Percentiles rank a stretch among this genome's conserved stretches.
phyloP scores from a whole-genome alignment of 805 yeast genomes.

The Saitoella complicata region DNA sequence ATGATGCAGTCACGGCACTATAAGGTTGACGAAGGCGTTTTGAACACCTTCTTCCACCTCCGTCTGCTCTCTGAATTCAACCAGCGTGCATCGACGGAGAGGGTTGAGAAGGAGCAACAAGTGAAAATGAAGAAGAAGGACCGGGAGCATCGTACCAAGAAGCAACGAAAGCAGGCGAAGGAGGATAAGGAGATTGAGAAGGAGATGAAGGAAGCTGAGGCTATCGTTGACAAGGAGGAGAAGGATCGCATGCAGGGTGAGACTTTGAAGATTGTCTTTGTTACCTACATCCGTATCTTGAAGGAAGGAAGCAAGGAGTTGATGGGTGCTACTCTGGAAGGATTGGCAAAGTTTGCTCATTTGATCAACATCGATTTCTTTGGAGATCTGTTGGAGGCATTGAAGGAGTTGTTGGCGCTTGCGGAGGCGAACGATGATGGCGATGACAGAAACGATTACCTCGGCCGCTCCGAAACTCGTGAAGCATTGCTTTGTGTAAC shows the following conservation, averaged over 20 bases:
- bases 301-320: slow-evolving; percentile 45
- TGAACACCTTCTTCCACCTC: slow-evolving; percentile 56
- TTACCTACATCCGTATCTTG: slow-evolving; percentile 62
- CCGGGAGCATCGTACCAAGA: slow-evolving; percentile 78
- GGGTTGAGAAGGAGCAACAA: slow-evolving; percentile 13
- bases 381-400: slow-evolving; percentile 82
- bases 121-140: slow-evolving; percentile 53
- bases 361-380: slow-evolving; percentile 82
- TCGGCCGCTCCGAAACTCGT: slow-evolving; percentile 24
- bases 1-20: slow-evolving; percentile 57
- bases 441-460: slow-evolving; percentile 21
- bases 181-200: slow-evolving; percentile 77
- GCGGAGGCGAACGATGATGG: slow-evolving; percentile 22
- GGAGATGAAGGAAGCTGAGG: slow-evolving; percentile 77
- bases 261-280: slow-evolving; percentile 54
- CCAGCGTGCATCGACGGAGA: slow-evolving; percentile 3
- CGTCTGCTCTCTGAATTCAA: slow-evolving; percentile 24
- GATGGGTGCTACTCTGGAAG: slow-evolving; percentile 81
- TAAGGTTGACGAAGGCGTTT: slow-evolving; percentile 67
- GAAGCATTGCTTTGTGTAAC: slow-evolving; percentile 68
- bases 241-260: slow-evolving; percentile 75
- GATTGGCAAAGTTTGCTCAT: slow-evolving; percentile 72
- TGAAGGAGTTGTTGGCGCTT: slow-evolving; percentile 52
- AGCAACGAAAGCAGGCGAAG: slow-evolving; percentile 72
- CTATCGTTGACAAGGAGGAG: slow-evolving; percentile 72